Conservation (phyloP, 495 filamentous ascomycete species). For the Aspergillus nidulans region DNA sequence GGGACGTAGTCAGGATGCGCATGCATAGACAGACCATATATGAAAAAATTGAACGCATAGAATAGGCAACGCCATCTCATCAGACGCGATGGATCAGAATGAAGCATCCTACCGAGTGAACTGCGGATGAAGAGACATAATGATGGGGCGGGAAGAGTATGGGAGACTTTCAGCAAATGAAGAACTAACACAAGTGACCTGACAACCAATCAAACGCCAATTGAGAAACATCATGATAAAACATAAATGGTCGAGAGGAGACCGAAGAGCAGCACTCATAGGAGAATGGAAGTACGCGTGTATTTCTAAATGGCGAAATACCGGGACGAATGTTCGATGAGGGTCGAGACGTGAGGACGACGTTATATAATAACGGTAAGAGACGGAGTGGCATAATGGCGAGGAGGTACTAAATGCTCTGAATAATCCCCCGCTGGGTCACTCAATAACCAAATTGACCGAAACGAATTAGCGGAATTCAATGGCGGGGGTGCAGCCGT, state of each 20-base stretch:
- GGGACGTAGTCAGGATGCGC: neutral
- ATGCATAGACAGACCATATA: neutral
- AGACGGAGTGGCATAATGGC: neutral
- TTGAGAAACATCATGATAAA: conserved; percentile 15
- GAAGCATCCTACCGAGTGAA: neutral
- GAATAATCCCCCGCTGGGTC: neutral
- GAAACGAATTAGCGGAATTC: conserved; percentile 74
- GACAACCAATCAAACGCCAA: conserved; percentile 19
- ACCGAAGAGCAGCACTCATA: neutral
- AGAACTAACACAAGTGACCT: conserved; percentile 1
- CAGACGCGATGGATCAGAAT: neutral
- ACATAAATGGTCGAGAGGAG: conserved; percentile 8
- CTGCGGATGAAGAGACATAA: neutral
- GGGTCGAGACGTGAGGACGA: neutral
- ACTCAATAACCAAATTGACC: neutral
- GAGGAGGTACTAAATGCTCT: neutral
- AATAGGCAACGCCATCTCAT: neutral
- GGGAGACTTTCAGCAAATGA: neutral
- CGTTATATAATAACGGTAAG: neutral
- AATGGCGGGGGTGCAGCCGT: conserved; percentile 79
- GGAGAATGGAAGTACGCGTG: neutral
- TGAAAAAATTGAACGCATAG: neutral
- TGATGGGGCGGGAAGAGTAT: neutral
- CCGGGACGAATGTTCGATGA: neutral
- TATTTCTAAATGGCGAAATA: neutral